Evolutionary conservation across 192 early-diverging fungal genomes (phyloP), one percentile per base, ranked within the genome.

Genomic region (Coemansia biformis): DNA sequence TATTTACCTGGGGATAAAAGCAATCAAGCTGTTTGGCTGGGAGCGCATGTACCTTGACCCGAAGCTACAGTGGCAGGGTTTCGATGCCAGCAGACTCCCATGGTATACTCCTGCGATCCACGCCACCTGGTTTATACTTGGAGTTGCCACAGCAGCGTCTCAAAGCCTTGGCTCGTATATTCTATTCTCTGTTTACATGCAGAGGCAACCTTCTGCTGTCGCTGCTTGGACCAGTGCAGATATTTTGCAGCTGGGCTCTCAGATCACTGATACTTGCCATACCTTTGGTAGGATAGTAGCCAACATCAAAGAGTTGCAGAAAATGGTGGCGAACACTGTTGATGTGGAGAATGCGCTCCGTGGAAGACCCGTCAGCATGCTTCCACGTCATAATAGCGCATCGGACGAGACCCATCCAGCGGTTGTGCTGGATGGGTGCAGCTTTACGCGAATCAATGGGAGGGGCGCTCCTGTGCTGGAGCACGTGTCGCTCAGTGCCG

Each of bases 401-500:
- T 6, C 6, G 3, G 6, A 26, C 24, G 24, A 26, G 24, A 26
- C 3, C 24, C 24, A 6, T 26, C 24, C 24, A 5, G 24, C 41
- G 13, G 35, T 71, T 12, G 10, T 32, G 1, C 41, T 71, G 31
- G 43, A 58, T 8, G 38, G 18, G 9, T 71, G 67, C 26, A 50
- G 38, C 39, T 71, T 71, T 41, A 30, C 29, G n/a, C 59, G 67
- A 60, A 37, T 22, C 3, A 54, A 39, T 33, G 8, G 24, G 1
- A 28, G 18, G 3, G 38, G 41, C 10, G 28, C 43, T 11, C 46
- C 38, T 10, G 41, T 40, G 9, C 47, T 54, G 4, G 43, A 48
- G 29, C 53, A 81, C 52, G 59, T 86, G 37, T 69, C 74, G 49
- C 21, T 85, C 22, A 54, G 48, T 33, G 46, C 81, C 59, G 39